Evolutionary conservation across 352 stramenopile genomes (phyloP), one percentile per base, ranked within the genome.

Genomic region (Globisporangium paddicum): DNA sequence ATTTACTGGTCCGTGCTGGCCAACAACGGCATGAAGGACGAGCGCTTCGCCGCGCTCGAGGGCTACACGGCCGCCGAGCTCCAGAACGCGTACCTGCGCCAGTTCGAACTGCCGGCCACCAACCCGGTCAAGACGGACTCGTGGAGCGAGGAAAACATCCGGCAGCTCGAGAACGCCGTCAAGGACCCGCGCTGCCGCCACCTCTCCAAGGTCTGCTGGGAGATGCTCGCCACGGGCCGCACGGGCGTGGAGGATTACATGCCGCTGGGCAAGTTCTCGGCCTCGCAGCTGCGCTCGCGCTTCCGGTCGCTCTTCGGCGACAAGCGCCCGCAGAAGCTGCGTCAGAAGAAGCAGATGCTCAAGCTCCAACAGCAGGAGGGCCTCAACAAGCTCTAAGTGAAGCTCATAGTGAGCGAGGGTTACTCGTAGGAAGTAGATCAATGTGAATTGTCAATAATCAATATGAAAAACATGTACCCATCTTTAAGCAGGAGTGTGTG

Each of bases 271-370:
- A 87, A 91, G 60, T 91, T 91, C 63, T 80, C 73, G 54, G 80
- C 80, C 23, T 91, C 81, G 52, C 81, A 91, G 62, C 56, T 91
- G 47, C 81, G 81, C 13, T 91, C 81, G 51, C 78, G 81, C n/a
- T 89, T 85, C 65, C 81, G 81, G 19, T 88, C 81, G 30, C 66
- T 88, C 38, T 91, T 89, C 45, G 81, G 81, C 26, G 81, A 91
- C 67, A 91, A 91, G 62, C 77, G 78, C 2, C 81, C 81, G 21
- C 79, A 91, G 61, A 86, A 82, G 46, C 63, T 87, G 55, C 72
- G 76, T 23, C 73, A 84, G 54, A 82, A 82, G 68, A 86, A 86
- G 65, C 71, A 86, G 52, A 66, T 83, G 69, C 65, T 76, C 14
- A 86, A 86, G 55, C 45, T 83, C 35, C 75, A 86, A 58, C 73